Base-by-base conservation (phyloP, 176 grass and related monocot genomes). In the Hsuehochloa calcarea region DNA sequence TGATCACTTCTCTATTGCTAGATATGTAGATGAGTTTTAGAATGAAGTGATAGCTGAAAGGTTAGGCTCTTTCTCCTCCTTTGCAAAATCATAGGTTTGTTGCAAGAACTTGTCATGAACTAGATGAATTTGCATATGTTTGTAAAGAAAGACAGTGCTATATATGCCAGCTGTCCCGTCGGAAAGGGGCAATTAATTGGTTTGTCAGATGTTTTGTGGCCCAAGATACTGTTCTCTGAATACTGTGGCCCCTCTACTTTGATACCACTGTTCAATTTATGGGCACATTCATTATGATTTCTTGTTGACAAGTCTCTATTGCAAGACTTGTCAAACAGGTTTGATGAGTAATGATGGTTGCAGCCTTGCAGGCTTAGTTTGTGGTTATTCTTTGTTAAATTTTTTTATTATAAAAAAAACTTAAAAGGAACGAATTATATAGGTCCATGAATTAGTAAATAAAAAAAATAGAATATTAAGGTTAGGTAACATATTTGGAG, bases 261-360 rank as follows among this genome's bases (percentile, higher is more conserved):
- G 52, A 56, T 58, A 25, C 5, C 17, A 56, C 79, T 61, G 65
- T 47, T 62, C n/a, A 37, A 50, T 72, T 78, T 86, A 72, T 86
- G 58, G 47, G 26, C 16, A 26, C 58, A 84, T 71, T 80, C 72
- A 82, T 81, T 82, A 64, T 78, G 83, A 64, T 65, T 45, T 26
- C 25, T 65, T 65, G 64, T 70, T 10, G n/a, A n/a, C n/a, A n/a
- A n/a, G n/a, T 38, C 44, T 19, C 26, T 74, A 56, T 74, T 67
- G 52, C 47, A 87, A 66, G 17, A 82, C 20, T 37, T 27, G 39
- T 58, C 38, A 44, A 44, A 38, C 9, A 26, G 38, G 29, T 26
- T 38, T 19, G 13, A 70, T 6, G 40, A 27, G 11, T 60, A 17
- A n/a, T 16, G 4, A 76, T 22, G 79, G 51, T 15, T 77, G 26